A percentile compares a stretch with the other conserved stretches of the same genome.
Evolutionary conservation across 805 yeast genomes (phyloP).

Genomic region (Sugiyamaella smithiae): DNA sequence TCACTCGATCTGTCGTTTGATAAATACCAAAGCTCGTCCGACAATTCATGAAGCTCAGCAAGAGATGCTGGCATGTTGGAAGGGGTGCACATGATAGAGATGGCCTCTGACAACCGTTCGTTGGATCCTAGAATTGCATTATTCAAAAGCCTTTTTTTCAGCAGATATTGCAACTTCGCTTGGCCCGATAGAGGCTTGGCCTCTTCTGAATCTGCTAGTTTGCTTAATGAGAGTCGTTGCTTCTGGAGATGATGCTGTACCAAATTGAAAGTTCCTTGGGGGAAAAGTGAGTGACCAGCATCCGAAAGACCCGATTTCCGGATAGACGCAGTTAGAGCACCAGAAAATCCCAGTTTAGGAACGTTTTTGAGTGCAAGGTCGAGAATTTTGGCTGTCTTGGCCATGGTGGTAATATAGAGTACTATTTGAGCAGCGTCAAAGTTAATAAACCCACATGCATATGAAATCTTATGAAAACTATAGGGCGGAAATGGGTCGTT

Average conservation of each 20-base stretch:
- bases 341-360: constrained; percentile 52
- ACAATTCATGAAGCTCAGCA: constrained; percentile 65
- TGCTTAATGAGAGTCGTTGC: constrained; percentile 33
- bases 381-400: constrained; percentile 37
- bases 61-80: constrained; percentile 54
- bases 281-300: constrained; percentile 43
- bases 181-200: constrained; percentile 20
- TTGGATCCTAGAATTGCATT: constrained; percentile 35
- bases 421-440: too few relatives aligned
- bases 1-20: constrained; percentile 78
- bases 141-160: constrained; percentile 44
- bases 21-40: constrained; percentile 79
- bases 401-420: not conserved
- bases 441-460: too few relatives aligned
- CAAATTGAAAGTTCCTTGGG: constrained; percentile 49
- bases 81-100: constrained; percentile 65
- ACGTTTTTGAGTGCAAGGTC: constrained; percentile 40
- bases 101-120: constrained; percentile 39
- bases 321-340: constrained; percentile 49
- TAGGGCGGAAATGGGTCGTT: too few relatives aligned
- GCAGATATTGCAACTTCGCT: constrained; percentile 41
- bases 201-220: constrained; percentile 22
- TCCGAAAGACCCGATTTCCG: constrained; percentile 52
- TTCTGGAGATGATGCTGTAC: constrained; percentile 54
- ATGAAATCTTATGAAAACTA: too few relatives aligned